Evolutionary conservation across 306 rosid genomes (phyloP), one percentile per base, ranked within the genome.

Genomic region (Calophaca sinica): DNA sequence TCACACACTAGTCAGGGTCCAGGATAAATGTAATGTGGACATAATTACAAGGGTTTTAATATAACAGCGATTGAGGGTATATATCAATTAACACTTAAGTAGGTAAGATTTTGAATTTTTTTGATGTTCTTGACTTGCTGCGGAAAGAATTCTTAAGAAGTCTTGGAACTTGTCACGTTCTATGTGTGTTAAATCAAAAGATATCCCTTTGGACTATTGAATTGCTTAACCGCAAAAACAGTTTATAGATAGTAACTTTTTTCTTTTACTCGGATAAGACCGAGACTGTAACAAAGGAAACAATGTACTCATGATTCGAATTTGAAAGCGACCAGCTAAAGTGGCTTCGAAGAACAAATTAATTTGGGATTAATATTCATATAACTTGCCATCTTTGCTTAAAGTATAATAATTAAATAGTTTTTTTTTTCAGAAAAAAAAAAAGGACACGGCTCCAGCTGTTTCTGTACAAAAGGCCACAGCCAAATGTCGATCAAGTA

Each of bases 141-240:
- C n/a, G n/a, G n/a, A n/a, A n/a, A n/a, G n/a, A n/a, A 20, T 1
- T 20, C 0, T 20, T 20, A 20, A 20, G 35, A 68, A 15, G n/a
- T 64, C 35, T 54, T 49, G 20, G 44, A 58, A 68, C 42, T 33
- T 62, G 68, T 82, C 82, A 32, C 39, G 5, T 52, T 79, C 68
- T 39, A 5, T 15, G 59, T 42, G 35, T 66, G 61, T 49, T 54
- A 11, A 59, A 26, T 7, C 4, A 51, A 88, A 84, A 84, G 74
- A 81, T 82, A 44, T 13, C 42, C 62, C 79, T 73, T 80, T 79
- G 73, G 31, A 72, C 49, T 33, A 83, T 54, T 54, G 55, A 80
- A 81, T 91, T 87, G 93, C 91, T 91, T 88, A 42, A 88, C 85
- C 86, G 91, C 80, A 50, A 91, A 87, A 87, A 9, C 13, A 50